These are phyloP conservation scores for Apiospora pterosperma DNA, from an alignment of 2,329 filamentous ascomycete genomes.

Conservation along the genomic window DNA sequence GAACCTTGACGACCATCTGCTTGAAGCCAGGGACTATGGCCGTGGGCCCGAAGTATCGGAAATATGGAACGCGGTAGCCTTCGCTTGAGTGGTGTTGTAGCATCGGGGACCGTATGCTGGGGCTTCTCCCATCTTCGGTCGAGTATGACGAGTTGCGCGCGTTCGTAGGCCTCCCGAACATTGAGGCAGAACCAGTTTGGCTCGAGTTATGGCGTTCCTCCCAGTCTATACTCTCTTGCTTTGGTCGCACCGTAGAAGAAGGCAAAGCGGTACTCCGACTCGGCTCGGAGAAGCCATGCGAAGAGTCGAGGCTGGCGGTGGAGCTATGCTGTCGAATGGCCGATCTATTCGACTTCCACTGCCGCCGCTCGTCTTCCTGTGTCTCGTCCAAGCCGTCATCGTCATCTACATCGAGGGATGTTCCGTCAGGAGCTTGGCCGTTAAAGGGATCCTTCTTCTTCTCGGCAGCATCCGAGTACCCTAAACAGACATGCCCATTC, in stretches of 20 bases:
- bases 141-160: slow-evolving; percentile 35
- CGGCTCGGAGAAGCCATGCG: slow-evolving; percentile 20
- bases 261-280: slow-evolving; percentile 16
- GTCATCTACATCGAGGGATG: slow-evolving; percentile 28
- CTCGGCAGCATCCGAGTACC: slow-evolving; percentile 57
- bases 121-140: slow-evolving; percentile 36
- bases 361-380: slow-evolving; percentile 13
- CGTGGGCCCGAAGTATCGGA: slow-evolving; percentile 85
- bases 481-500: slow-evolving; percentile 66
- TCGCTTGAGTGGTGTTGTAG: slow-evolving; percentile 48
- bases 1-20: slow-evolving; percentile 81
- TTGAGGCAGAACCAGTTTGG: slow-evolving; percentile 20
- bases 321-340: background rate
- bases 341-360: background rate
- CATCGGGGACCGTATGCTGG: slow-evolving; percentile 39
- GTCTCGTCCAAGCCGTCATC: slow-evolving; percentile 29
- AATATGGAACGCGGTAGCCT: slow-evolving; percentile 75
- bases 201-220: slow-evolving; percentile 19
- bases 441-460: slow-evolving; percentile 29
- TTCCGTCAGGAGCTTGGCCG: slow-evolving; percentile 18
- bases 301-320: slow-evolving; percentile 12
- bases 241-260: slow-evolving; percentile 20
- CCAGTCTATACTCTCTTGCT: slow-evolving; percentile 28
- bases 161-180: slow-evolving; percentile 19
- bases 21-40: slow-evolving; percentile 91